Percentiles rank a stretch among this genome's conserved stretches.
Evolutionary conservation across 345 rosid genomes (phyloP).

Genomic region (Leavenworthia alabamica): DNA sequence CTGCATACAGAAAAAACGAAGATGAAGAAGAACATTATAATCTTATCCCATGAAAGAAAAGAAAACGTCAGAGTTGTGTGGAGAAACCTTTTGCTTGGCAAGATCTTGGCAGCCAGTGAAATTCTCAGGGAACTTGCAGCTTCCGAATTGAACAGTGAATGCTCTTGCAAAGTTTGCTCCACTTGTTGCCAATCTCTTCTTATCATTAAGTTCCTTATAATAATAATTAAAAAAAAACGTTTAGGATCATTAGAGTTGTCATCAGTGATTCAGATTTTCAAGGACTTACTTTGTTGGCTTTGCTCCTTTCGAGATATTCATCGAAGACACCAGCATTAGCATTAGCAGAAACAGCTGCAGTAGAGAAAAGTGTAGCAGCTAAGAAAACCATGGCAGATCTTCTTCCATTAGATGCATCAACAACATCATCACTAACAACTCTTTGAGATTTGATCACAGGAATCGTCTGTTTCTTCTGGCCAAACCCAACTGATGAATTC

Average conservation of each 20-base stretch:
- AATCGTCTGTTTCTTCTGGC: conserved; percentile 36
- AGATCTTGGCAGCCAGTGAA: conserved; percentile 99
- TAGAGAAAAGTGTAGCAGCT: conserved; percentile 66
- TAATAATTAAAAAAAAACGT: neutral
- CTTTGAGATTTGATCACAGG: conserved; percentile 62
- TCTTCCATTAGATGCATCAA: conserved; percentile 45
- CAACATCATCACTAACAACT: conserved; percentile 29
- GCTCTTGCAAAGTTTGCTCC: conserved; percentile 98
- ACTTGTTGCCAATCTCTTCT: conserved; percentile 93
- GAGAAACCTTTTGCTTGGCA: conserved; percentile 84
- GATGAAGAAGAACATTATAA: conserved; percentile 1
- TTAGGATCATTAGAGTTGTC: neutral
- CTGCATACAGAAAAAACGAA: conserved; percentile 42
- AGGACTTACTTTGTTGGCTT: conserved; percentile 77
- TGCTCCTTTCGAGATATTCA: conserved; percentile 95
- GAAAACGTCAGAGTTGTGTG: neutral
- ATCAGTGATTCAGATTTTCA: neutral
- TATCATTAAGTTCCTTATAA: conserved; percentile 83
- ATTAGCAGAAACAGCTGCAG: conserved; percentile 55
- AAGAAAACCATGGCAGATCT: conserved; percentile 63
- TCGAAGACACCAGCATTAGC: conserved; percentile 85
- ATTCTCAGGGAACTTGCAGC: conserved; percentile 97
- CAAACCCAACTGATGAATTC: conserved; percentile 36
- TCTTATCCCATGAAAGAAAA: neutral
- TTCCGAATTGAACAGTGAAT: conserved; percentile 80